A percentile compares a stretch with the other conserved stretches of the same genome.
Conservation (phyloP, 1,284 basidiomycete genomes). For the Leccinum griseonigrum region DNA sequence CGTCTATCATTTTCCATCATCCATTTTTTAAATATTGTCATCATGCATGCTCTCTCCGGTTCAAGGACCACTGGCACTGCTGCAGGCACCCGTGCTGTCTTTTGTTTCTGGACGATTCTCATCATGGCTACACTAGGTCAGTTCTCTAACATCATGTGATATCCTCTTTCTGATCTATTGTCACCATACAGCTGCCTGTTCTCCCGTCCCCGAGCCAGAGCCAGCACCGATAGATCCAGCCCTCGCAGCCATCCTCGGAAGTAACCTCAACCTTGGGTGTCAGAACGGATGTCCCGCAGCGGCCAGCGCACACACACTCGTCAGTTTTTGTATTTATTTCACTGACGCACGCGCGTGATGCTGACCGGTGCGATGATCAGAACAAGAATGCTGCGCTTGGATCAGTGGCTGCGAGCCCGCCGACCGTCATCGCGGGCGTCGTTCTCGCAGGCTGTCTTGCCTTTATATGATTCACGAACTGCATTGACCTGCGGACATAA, state of each 20-base stretch:
- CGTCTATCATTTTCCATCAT: conserved; percentile 3
- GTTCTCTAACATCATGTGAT: not conserved
- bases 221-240: conserved; percentile 23
- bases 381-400: conserved; percentile 20
- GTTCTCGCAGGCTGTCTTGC: conserved; percentile 20
- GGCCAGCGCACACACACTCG: conserved; percentile 22
- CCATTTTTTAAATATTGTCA: not conserved
- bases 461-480: conserved; percentile 9
- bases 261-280: conserved; percentile 26
- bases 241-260: conserved; percentile 17
- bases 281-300: conserved; percentile 23
- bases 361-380: conserved; percentile 12
- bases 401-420: conserved; percentile 13
- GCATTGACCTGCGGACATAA: conserved; percentile 6
- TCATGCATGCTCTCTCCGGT: conserved; percentile 14
- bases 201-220: conserved; percentile 23
- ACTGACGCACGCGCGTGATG: not conserved
- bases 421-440: conserved; percentile 22
- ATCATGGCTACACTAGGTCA: conserved; percentile 22
- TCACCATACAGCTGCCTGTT: conserved; percentile 14
- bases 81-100: conserved; percentile 9
- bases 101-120: conserved; percentile 24
- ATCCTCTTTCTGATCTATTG: not conserved
- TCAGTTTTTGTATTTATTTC: conserved; percentile 5
- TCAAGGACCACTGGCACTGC: not conserved